phyloP scores from a whole-genome alignment of 2,329 filamentous ascomycete species.

The Xylaria sp. region DNA sequence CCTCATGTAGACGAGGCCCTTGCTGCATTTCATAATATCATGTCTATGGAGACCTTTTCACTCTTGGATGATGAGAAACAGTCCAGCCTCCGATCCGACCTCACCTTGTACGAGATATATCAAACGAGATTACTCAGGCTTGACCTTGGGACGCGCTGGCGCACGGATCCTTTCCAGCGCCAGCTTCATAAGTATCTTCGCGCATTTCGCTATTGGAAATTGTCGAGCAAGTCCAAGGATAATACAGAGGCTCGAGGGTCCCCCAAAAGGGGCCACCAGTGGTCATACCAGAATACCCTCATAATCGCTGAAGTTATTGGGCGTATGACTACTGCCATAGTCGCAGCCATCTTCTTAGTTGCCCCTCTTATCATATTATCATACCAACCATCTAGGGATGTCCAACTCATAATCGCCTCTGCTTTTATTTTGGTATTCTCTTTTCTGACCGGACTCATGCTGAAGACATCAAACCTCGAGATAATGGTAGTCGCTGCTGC shows the following conservation, averaged over 20 bases:
- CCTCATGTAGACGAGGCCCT: conserved; percentile 46
- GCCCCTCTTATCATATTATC: background rate
- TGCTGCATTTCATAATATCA: conserved; percentile 42
- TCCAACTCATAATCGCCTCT: background rate
- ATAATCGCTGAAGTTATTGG: conserved; percentile 1
- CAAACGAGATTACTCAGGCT: conserved; percentile 16
- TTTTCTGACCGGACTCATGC: conserved; percentile 34
- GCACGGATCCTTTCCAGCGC: conserved; percentile 33
- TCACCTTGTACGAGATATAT: conserved; percentile 18
- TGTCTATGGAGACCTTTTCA: conserved; percentile 45
- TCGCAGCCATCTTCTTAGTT: background rate
- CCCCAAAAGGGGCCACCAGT: background rate
- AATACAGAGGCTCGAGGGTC: background rate
- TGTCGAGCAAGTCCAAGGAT: conserved; percentile 15
- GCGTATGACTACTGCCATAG: background rate
- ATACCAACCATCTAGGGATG: background rate
- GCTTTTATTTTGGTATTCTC: conserved; percentile 40
- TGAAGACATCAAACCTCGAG: conserved; percentile 43
- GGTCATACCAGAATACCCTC: conserved; percentile 17
- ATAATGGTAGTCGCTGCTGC: conserved; percentile 43
- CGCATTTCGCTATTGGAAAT: conserved; percentile 28
- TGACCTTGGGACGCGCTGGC: conserved; percentile 17
- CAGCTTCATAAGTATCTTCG: conserved; percentile 36
- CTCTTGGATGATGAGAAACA: conserved; percentile 31
- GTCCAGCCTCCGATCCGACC: conserved; percentile 13